Evolutionary conservation across 2,329 filamentous ascomycete species (phyloP).

Genomic region (Aspergillus udagawae): DNA sequence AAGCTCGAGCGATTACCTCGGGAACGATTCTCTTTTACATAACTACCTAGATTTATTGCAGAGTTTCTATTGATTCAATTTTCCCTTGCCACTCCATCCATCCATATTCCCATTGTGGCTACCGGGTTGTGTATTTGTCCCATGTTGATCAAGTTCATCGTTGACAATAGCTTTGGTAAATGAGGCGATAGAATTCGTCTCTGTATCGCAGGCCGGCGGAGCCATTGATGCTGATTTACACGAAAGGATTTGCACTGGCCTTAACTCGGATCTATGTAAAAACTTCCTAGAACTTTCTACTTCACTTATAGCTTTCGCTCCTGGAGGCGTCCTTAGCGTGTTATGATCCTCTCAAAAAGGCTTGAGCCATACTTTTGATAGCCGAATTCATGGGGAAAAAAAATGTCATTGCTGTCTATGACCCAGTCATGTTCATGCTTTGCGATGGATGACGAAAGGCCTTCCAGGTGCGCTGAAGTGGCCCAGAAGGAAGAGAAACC

Average conservation of each 20-base stretch:
- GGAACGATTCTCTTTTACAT: background rate
- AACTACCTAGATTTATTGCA: background rate
- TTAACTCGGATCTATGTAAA: background rate
- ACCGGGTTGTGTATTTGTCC: background rate
- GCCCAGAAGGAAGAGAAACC: constrained; percentile 3
- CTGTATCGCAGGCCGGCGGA: background rate
- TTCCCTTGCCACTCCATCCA: background rate
- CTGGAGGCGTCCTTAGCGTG: background rate
- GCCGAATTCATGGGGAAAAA: constrained; percentile 1
- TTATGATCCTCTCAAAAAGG: background rate
- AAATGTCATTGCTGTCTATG: constrained; percentile 18
- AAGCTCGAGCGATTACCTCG: background rate
- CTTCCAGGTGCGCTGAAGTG: constrained; percentile 6
- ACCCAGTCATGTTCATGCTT: constrained; percentile 14
- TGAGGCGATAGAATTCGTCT: background rate
- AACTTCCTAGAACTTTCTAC: background rate
- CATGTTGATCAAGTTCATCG: background rate
- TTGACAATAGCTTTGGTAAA: background rate
- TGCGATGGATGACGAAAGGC: constrained; percentile 5
- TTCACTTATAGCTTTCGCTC: background rate
- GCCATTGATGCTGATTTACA: background rate
- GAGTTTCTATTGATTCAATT: background rate
- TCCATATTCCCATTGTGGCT: background rate
- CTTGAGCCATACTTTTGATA: background rate
- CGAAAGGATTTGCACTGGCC: background rate